Conservation (phyloP, 2,329 filamentous ascomycete species). For the Ilyonectria destructans region DNA sequence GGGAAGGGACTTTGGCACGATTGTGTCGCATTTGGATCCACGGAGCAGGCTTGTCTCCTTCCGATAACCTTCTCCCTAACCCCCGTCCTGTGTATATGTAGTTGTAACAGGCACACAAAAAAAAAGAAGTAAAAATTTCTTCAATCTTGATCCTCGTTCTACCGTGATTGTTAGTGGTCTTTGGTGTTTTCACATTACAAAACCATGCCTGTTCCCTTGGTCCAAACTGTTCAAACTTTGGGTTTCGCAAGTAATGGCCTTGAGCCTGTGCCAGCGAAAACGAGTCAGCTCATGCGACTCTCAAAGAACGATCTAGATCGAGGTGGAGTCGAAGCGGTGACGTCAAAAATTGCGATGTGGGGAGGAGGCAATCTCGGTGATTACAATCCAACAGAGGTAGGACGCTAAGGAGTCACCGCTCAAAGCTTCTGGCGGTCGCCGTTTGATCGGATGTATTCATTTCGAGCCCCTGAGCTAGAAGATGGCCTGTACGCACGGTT, state of each 20-base stretch:
- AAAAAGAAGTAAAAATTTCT: conserved; percentile 57
- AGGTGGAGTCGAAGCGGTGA: conserved; percentile 36
- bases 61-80: conserved; percentile 42
- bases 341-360: conserved; percentile 46
- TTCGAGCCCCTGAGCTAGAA: conserved; percentile 32
- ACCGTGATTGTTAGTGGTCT: background rate
- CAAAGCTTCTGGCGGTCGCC: conserved; percentile 9
- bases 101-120: conserved; percentile 57
- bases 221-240: no score
- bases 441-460: conserved; percentile 27
- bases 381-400: conserved; percentile 25
- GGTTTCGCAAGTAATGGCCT: background rate
- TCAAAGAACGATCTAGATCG: conserved; percentile 40
- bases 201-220: background rate
- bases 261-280: background rate
- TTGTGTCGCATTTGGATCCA: conserved; percentile 44
- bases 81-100: conserved; percentile 56
- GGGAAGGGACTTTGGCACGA: conserved; percentile 45
- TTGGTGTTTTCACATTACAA: no score
- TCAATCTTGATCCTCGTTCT: conserved; percentile 7
- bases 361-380: conserved; percentile 43
- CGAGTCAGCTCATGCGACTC: conserved; percentile 12
- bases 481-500: conserved; percentile 4
- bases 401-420: conserved; percentile 26
- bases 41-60: conserved; percentile 41